Evolutionary conservation across 257 asterid species (phyloP).

Genomic region (Lavandula angustifolia): DNA sequence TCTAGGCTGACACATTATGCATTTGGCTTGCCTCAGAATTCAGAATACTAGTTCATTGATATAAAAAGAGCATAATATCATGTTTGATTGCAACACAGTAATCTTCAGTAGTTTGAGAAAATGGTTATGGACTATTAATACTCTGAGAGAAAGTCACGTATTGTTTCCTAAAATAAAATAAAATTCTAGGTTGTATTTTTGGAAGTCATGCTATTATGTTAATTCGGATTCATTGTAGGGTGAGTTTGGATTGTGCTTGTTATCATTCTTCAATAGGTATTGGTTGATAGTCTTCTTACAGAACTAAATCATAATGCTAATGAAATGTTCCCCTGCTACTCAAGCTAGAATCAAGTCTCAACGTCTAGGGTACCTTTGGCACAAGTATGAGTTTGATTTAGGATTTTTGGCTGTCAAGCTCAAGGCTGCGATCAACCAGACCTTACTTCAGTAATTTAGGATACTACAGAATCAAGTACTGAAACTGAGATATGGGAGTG

Average conservation of each 20-base stretch:
- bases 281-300: conserved; percentile 15
- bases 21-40: conserved; percentile 4
- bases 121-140: conserved; percentile 3
- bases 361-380: conserved; percentile 9
- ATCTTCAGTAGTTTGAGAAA: conserved; percentile 5
- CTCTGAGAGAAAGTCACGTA: conserved; percentile 16
- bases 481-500: conserved; percentile 21
- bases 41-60: too few species aligned
- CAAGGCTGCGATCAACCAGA: neutral
- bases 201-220: conserved; percentile 2
- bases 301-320: too few species aligned
- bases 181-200: too few species aligned
- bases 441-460: conserved; percentile 7
- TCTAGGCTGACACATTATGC: too few species aligned
- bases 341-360: conserved; percentile 16
- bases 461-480: neutral
- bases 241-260: conserved; percentile 18
- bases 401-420: too few species aligned
- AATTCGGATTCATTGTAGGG: conserved; percentile 1
- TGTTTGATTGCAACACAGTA: conserved; percentile 13
- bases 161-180: too few species aligned
- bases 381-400: conserved; percentile 11
- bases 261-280: conserved; percentile 9
- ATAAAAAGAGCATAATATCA: too few species aligned
- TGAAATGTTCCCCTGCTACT: conserved; percentile 12